phyloP scores from a whole-genome alignment of 192 early-diverging fungal genomes.

The Paraglomus brasilianum region DNA sequence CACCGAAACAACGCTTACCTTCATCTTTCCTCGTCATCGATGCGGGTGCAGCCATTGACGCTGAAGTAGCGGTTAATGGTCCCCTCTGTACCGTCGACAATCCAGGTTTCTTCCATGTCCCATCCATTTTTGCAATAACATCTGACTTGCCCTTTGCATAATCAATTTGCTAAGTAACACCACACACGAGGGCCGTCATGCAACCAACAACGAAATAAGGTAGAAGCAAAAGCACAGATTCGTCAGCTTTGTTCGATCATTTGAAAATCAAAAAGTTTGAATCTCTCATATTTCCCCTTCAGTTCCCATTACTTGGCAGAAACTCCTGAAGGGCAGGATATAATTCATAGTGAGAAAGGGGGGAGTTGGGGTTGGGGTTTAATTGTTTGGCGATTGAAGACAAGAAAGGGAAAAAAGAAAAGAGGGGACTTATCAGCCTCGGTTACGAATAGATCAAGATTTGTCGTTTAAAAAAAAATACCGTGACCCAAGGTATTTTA shows the following conservation, averaged over 20 bases:
- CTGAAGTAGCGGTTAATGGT: background rate
- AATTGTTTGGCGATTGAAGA: too few species aligned
- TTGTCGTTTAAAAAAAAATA: slow-evolving; percentile 2
- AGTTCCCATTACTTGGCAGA: too few species aligned
- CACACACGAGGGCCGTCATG: background rate
- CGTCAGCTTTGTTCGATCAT: background rate
- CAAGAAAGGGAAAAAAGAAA: slow-evolving; percentile 26
- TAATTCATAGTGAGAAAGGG: too few species aligned
- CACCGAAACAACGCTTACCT: background rate
- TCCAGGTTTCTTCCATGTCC: slow-evolving; percentile 38
- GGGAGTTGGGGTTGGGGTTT: too few species aligned
- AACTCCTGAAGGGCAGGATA: too few species aligned
- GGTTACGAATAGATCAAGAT: background rate
- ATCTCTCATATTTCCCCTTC: too few species aligned
- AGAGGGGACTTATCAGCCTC: slow-evolving; percentile 19
- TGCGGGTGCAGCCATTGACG: background rate
- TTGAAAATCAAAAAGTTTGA: background rate
- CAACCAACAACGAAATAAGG: slow-evolving; percentile 2
- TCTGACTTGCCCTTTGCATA: slow-evolving; percentile 79
- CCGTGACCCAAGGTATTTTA: too few species aligned
- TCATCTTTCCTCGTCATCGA: slow-evolving; percentile 25
- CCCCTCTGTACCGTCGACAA: too few species aligned
- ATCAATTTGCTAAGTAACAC: slow-evolving; percentile 56
- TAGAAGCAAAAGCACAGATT: background rate
- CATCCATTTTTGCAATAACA: slow-evolving; percentile 68